Conservation (phyloP, 106 monocot species). For the Dendrobium chrysotoxum region DNA sequence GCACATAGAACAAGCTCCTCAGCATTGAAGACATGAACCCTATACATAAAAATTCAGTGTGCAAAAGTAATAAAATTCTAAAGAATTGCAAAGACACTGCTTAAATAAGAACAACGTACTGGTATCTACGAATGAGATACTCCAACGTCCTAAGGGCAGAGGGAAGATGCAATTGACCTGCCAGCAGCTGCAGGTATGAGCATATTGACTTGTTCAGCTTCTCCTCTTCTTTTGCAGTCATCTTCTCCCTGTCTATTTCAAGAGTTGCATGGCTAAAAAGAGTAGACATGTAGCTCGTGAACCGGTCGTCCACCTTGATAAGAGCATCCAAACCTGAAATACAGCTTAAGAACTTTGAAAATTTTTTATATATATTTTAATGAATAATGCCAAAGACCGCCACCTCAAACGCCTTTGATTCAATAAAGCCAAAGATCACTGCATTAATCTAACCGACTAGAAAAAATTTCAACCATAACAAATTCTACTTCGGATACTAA, state of each 20-base stretch:
- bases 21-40: conserved; percentile 73
- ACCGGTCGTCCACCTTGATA: conserved; percentile 35
- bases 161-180: conserved; percentile 53
- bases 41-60: conserved; percentile 21
- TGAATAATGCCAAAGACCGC: too few relatives aligned
- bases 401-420: too few relatives aligned
- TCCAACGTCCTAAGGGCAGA: conserved; percentile 77
- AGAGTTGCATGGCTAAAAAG: conserved; percentile 69
- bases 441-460: too few relatives aligned
- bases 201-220: conserved; percentile 58
- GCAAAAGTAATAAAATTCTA: neutral
- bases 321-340: conserved; percentile 69
- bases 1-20: conserved; percentile 79
- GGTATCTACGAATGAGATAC: conserved; percentile 85
- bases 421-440: too few relatives aligned
- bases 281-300: conserved; percentile 47
- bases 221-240: conserved; percentile 62
- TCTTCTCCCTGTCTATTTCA: conserved; percentile 64
- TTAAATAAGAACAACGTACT: conserved; percentile 25
- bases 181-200: conserved; percentile 63
- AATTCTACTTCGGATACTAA: too few relatives aligned
- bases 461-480: too few relatives aligned
- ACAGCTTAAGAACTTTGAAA: neutral
- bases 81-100: neutral
- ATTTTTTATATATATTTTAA: too few relatives aligned